Evolutionary conservation across 495 filamentous ascomycete species (phyloP).

Genomic region (Baudoinia panamericana): DNA sequence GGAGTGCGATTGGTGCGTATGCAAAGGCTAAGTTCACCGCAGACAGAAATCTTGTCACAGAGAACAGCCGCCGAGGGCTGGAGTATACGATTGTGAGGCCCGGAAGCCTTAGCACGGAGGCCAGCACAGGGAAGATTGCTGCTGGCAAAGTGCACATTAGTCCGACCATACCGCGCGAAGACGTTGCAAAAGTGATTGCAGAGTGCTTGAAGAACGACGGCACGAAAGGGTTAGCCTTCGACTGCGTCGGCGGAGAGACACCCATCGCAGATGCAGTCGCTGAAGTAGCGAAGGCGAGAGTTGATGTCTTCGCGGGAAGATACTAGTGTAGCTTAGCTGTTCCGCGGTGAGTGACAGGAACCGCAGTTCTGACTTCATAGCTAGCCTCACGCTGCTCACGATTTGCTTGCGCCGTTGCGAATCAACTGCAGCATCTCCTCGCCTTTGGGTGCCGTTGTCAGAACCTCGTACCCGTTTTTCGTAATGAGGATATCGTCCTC

Average conservation of each 20-base stretch:
- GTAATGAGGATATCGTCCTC: slow-evolving; percentile 87
- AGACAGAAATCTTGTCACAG: slow-evolving; percentile 24
- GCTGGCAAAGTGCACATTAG: slow-evolving; percentile 23
- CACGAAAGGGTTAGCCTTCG: slow-evolving; percentile 27
- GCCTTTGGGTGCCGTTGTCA: slow-evolving; percentile 74
- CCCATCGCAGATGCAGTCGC: slow-evolving; percentile 19
- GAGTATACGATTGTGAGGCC: slow-evolving; percentile 30
- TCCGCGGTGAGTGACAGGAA: no score
- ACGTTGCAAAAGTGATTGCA: slow-evolving; percentile 26
- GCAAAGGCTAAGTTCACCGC: slow-evolving; percentile 27
- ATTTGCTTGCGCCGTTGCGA: slow-evolving; percentile 14
- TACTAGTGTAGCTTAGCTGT: no score
- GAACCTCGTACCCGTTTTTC: slow-evolving; percentile 59
- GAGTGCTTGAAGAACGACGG: slow-evolving; percentile 25
- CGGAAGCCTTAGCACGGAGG: slow-evolving; percentile 20
- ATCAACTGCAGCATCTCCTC: slow-evolving; percentile 54
- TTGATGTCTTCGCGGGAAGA: slow-evolving; percentile 21
- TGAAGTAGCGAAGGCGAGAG: slow-evolving; percentile 11
- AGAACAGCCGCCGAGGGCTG: slow-evolving; percentile 23
- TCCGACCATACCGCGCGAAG: slow-evolving; percentile 22
- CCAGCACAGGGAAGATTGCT: slow-evolving; percentile 21
- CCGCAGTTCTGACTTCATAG: no score
- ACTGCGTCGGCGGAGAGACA: slow-evolving; percentile 26
- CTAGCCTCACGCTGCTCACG: background rate
- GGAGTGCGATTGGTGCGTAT: slow-evolving; percentile 22